These are phyloP conservation scores for Coemansia sp. DNA, from an alignment of 192 early-diverging fungal genomes.

Conservation along the genomic window DNA sequence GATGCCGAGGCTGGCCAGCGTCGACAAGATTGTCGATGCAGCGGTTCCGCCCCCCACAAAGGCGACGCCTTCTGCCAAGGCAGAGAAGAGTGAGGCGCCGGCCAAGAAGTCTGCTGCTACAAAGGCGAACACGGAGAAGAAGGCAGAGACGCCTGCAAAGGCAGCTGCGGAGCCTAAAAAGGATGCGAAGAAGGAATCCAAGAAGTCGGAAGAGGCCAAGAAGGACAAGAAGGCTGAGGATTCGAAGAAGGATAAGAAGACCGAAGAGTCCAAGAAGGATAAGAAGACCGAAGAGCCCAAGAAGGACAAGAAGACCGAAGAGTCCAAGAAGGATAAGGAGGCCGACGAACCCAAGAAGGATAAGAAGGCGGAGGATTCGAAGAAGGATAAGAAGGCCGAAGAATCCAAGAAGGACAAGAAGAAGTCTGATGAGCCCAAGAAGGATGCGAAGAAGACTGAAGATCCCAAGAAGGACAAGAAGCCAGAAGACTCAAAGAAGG, in stretches of 20 bases:
- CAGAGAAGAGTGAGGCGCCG: not conserved
- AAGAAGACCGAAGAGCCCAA: not conserved
- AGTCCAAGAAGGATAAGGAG: slow-evolving; percentile 8
- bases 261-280: not conserved
- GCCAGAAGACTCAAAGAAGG: not conserved
- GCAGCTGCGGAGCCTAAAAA: not conserved
- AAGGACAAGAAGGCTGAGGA: slow-evolving; percentile 2
- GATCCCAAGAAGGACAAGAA: slow-evolving; percentile 2
- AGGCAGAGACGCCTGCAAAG: slow-evolving; percentile 2
- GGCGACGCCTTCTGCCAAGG: slow-evolving; percentile 4
- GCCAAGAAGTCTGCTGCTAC: not conserved
- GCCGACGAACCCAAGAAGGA: no score
- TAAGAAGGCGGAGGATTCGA: not conserved
- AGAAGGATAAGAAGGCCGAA: not conserved
- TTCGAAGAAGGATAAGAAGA: slow-evolving; percentile 1
- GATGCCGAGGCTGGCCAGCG: slow-evolving; percentile 7
- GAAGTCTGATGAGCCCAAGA: slow-evolving; percentile 1
- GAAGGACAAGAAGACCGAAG: slow-evolving; percentile 1
- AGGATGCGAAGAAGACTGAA: slow-evolving; percentile 3
- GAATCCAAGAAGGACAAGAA: not conserved
- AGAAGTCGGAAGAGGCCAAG: slow-evolving; percentile 1
- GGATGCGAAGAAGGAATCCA: not conserved
- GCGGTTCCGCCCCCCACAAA: slow-evolving; percentile 12
- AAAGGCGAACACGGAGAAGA: slow-evolving; percentile 7
- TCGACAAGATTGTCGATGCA: slow-evolving; percentile 10